phyloP scores from a whole-genome alignment of 1,284 basidiomycete species.

The Trichosporon ovoides region DNA sequence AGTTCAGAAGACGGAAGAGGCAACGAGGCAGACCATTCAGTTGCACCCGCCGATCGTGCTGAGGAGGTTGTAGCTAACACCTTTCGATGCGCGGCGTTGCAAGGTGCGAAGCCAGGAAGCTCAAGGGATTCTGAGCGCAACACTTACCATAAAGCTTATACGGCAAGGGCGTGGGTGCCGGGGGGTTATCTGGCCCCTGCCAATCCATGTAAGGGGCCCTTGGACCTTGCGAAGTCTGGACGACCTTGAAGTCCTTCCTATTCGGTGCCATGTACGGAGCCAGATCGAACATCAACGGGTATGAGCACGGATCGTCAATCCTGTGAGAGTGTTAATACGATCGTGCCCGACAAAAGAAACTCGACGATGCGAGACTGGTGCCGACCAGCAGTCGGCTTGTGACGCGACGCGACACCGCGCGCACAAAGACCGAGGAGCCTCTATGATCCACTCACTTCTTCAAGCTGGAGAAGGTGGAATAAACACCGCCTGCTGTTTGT shows the following conservation, averaged over 20 bases:
- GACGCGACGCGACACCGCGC: too few relatives aligned
- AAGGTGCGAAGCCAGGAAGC: too few relatives aligned
- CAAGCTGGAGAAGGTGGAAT: constrained; percentile 40
- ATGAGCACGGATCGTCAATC: constrained; percentile 50
- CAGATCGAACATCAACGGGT: constrained; percentile 78
- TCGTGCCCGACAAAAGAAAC: constrained; percentile 35
- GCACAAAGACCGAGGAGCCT: too few relatives aligned
- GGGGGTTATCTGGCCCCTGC: constrained; percentile 40
- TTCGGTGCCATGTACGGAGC: constrained; percentile 78
- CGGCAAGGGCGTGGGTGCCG: constrained; percentile 34
- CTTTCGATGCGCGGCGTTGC: too few relatives aligned
- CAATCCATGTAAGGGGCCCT: constrained; percentile 47
- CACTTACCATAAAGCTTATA: constrained; percentile 45
- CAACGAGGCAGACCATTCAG: too few relatives aligned
- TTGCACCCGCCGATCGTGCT: too few relatives aligned
- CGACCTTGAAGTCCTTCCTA: constrained; percentile 45
- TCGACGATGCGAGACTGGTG: too few relatives aligned
- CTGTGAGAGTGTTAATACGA: background rate
- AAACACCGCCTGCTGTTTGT: constrained; percentile 52
- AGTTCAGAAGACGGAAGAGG: too few relatives aligned
- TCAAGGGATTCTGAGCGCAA: too few relatives aligned
- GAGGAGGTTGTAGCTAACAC: too few relatives aligned
- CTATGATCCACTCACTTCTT: constrained; percentile 45
- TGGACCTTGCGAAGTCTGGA: constrained; percentile 29
- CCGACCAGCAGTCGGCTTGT: too few relatives aligned